Evolutionary conservation across 805 yeast genomes (phyloP), one percentile per base, ranked within the genome.

Genomic region (Candida krabiensis): DNA sequence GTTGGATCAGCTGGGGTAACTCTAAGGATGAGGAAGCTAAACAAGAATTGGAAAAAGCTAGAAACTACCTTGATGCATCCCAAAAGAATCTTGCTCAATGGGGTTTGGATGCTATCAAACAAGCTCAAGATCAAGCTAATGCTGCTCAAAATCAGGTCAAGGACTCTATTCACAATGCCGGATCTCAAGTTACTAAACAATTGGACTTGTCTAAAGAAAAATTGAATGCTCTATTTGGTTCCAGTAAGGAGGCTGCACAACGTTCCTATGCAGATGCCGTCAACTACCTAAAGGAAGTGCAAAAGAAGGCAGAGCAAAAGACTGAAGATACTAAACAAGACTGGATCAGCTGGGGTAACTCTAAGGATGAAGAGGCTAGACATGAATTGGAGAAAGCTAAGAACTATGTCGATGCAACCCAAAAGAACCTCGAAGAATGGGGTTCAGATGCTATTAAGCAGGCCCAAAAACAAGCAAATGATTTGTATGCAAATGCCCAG

Each of bases 1-100:
- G 60, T 15, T 67, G 75, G 73, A 61, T 60, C 44, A 41, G 53
- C 7, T 67, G 69, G 64, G 68, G 71, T 14, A 53, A 60, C 30
- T 19, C 59, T 19, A 61, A 67, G 55, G 55, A 63, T 31, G 55
- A 61, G 33, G 68, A 67, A 27, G 51, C 66, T 13, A 54, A 61
- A 28, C 25, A 57, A 4, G 65, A 64, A 13, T 50, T 63, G 32
- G 60, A 65, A 15, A 60, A 59, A 14, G 63, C 71, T 13, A 55
- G 57, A 41, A 53, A 58, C 38, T 53, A 61, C 25, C 60, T 62
- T 33, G 54, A 63, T 9, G 60, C 60, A 18, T 70, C 74, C 2
- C 55, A 54, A 31, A 31, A 43, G 12, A 47, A 50, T 14, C 37
- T 56, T 23, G 26, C 47, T 9, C 40, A 50, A 34, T 54, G 54